Conservation (phyloP, 805 yeast species). For the Phaffomyces antillensis region DNA sequence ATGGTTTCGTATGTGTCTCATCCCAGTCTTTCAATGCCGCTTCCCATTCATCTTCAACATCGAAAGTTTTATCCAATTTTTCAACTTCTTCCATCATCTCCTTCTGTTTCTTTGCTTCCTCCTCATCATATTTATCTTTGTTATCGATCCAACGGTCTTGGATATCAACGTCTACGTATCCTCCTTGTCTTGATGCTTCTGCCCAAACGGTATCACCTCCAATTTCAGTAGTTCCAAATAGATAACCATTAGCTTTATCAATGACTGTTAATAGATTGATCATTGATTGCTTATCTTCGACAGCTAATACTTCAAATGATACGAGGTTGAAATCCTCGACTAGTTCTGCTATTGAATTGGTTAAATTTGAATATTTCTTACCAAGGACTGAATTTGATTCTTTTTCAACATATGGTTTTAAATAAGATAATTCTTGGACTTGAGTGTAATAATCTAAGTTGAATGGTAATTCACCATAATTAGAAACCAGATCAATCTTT, state of each 20-base stretch:
- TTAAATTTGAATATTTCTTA: constrained; percentile 54
- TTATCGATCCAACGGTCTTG: constrained; percentile 95
- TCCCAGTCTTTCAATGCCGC: constrained; percentile 56
- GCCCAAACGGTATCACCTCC: constrained; percentile 99
- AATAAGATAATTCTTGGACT: constrained; percentile 71
- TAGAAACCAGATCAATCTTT: constrained; percentile 74
- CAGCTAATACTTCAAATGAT: constrained; percentile 79
- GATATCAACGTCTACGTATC: constrained; percentile 52
- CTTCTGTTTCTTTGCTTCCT: constrained; percentile 41
- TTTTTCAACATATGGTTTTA: constrained; percentile 60
- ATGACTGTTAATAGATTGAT: constrained; percentile 67
- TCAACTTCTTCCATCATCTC: constrained; percentile 36
- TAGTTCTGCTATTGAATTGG: constrained; percentile 72
- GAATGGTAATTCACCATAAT: constrained; percentile 78
- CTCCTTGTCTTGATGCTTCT: constrained; percentile 85
- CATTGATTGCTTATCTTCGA: constrained; percentile 91
- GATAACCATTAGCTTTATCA: constrained; percentile 91
- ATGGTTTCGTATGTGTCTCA: constrained; percentile 27
- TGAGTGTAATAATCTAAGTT: constrained; percentile 83
- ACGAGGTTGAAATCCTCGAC: constrained; percentile 85
- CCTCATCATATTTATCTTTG: constrained; percentile 68
- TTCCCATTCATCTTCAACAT: constrained; percentile 70
- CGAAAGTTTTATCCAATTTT: constrained; percentile 33
- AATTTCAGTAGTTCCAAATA: constrained; percentile 85
- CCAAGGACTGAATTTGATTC: constrained; percentile 67